phyloP scores from a whole-genome alignment of 202 grass and related monocot genomes.

The Setaria italica region DNA sequence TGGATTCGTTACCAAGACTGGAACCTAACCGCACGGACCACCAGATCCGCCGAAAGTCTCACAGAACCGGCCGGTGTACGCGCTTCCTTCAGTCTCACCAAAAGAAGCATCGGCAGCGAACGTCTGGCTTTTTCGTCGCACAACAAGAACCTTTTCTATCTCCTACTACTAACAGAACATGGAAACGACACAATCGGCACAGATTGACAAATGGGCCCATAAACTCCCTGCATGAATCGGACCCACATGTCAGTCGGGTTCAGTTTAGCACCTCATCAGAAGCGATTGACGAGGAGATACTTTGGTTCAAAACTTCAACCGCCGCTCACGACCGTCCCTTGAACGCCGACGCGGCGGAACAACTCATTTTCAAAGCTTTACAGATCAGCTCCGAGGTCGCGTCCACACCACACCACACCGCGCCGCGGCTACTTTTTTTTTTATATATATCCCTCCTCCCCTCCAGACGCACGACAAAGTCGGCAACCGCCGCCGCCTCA shows the following conservation, averaged over 20 bases:
- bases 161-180: not conserved
- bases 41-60: conserved; percentile 17
- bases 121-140: too few species aligned
- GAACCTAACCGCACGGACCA: not conserved
- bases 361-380: conserved; percentile 32
- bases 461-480: conserved; percentile 5
- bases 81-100: not conserved
- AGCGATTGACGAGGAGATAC: not conserved
- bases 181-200: not conserved
- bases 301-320: not conserved
- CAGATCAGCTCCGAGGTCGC: conserved; percentile 40
- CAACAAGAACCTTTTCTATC: not conserved
- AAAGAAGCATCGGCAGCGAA: not conserved
- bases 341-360: conserved; percentile 2
- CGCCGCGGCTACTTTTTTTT: not conserved
- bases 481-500: not conserved
- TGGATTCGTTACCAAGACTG: not conserved
- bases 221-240: not conserved
- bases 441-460: not conserved
- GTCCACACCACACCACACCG: conserved; percentile 19
- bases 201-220: not conserved
- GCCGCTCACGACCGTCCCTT: not conserved
- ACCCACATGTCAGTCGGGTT: not conserved
- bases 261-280: not conserved
- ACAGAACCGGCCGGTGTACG: not conserved